Percentiles rank a stretch among this genome's conserved stretches.
Conservation (phyloP, 2,329 filamentous ascomycete species). For the Aspergillus ruber region DNA sequence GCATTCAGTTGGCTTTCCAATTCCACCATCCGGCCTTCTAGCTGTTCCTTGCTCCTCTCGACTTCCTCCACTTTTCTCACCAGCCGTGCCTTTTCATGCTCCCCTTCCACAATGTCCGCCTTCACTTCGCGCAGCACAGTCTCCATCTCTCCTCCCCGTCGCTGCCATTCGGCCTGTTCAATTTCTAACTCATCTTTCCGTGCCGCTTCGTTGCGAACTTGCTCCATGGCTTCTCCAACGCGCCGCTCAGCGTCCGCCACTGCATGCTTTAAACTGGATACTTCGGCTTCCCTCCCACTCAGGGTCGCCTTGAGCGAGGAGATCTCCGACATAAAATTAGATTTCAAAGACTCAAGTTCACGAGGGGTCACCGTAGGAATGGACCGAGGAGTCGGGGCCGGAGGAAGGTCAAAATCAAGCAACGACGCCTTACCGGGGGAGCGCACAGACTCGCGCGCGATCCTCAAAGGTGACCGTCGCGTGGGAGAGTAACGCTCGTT, state of each 20-base stretch:
- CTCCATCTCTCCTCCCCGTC: constrained; percentile 79
- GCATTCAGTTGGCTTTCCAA: constrained; percentile 42
- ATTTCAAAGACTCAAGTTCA: constrained; percentile 89
- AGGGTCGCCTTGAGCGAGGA: constrained; percentile 88
- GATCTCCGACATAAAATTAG: constrained; percentile 82
- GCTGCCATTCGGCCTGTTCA: constrained; percentile 78
- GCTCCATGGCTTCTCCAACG: constrained; percentile 78
- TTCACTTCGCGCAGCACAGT: constrained; percentile 70
- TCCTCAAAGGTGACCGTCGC: constrained; percentile 40
- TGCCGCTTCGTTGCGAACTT: constrained; percentile 68
- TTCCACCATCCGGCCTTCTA: constrained; percentile 41
- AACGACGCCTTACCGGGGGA: constrained; percentile 57
- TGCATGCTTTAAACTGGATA: constrained; percentile 76
- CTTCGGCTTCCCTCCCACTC: constrained; percentile 88
- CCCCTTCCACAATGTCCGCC: constrained; percentile 69
- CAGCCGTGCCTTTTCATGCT: constrained; percentile 75
- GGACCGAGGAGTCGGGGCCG: constrained; percentile 83
- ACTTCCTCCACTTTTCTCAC: constrained; percentile 68
- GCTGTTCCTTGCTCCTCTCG: constrained; percentile 52
- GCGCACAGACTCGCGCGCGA: constrained; percentile 28
- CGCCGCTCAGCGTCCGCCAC: constrained; percentile 86
- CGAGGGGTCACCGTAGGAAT: constrained; percentile 85
- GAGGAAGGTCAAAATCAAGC: constrained; percentile 89
- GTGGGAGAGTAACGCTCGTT: constrained; percentile 32
- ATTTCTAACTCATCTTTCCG: constrained; percentile 64